Conservation (phyloP, 73 alveolate species). For the Paraurostyla sp. region DNA sequence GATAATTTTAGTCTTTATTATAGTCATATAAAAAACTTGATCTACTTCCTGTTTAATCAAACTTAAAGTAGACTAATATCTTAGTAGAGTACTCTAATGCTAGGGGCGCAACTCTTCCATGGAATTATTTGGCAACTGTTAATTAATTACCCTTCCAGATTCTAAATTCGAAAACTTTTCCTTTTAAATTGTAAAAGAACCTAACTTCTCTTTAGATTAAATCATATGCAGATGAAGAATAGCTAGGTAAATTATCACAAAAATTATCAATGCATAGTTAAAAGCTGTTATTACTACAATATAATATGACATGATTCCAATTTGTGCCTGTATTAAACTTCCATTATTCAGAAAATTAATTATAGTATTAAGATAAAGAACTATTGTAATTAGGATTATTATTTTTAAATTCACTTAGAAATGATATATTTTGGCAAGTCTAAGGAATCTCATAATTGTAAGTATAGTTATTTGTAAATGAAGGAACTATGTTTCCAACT, state of each 20-base stretch:
- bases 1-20: background rate
- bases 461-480: no score
- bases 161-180: slow-evolving; percentile 24
- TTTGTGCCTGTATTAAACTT: no score
- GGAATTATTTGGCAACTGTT: background rate
- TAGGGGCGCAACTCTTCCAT: slow-evolving; percentile 8
- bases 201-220: slow-evolving; percentile 23
- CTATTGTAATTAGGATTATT: no score
- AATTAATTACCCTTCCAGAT: slow-evolving; percentile 16
- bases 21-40: background rate
- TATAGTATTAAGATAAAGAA: no score
- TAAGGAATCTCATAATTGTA: no score
- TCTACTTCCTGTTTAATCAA: background rate
- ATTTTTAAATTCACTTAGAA: no score
- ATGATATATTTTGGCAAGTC: no score
- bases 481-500: no score
- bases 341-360: no score
- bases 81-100: background rate
- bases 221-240: no score
- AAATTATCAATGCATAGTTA: background rate
- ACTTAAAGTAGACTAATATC: slow-evolving; percentile 9
- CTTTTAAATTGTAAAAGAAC: slow-evolving; percentile 21
- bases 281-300: background rate
- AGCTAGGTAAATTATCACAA: no score
- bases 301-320: background rate